Percentiles rank a stretch among this genome's conserved stretches.
These are phyloP conservation scores for Botrytis deweyae DNA, from an alignment of 2,329 filamentous ascomycete genomes.

Conservation along the genomic window DNA sequence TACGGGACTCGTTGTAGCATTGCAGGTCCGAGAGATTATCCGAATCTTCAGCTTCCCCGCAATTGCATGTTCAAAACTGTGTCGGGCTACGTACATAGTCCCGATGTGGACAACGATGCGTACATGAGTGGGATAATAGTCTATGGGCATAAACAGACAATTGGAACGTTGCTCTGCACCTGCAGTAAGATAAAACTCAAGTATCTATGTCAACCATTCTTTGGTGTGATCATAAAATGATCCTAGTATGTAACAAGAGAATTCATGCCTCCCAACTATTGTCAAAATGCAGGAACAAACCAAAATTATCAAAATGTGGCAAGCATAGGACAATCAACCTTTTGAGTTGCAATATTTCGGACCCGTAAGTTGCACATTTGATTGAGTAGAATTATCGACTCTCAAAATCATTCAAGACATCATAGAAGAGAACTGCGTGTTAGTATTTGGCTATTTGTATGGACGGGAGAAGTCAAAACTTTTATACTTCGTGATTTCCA, in stretches of 20 bases:
- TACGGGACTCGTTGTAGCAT: neutral
- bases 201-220: neutral
- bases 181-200: neutral
- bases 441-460: neutral
- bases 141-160: neutral
- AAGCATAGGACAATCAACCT: neutral
- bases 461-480: neutral
- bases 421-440: too few relatives aligned
- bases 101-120: neutral
- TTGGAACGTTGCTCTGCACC: conserved; percentile 21
- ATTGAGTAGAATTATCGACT: neutral
- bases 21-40: conserved; percentile 6
- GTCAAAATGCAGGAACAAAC: neutral
- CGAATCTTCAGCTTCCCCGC: conserved; percentile 19
- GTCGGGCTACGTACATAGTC: neutral
- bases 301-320: neutral
- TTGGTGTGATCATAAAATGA: neutral
- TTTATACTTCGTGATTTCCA: neutral
- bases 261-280: neutral
- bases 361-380: neutral
- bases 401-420: neutral
- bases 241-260: neutral
- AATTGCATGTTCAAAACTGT: neutral
- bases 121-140: neutral
- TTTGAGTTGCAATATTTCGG: neutral